Percentiles rank a stretch among this genome's conserved stretches.
phyloP scores from a whole-genome alignment of 2,329 filamentous ascomycete species.

The Pyricularia sp. region DNA sequence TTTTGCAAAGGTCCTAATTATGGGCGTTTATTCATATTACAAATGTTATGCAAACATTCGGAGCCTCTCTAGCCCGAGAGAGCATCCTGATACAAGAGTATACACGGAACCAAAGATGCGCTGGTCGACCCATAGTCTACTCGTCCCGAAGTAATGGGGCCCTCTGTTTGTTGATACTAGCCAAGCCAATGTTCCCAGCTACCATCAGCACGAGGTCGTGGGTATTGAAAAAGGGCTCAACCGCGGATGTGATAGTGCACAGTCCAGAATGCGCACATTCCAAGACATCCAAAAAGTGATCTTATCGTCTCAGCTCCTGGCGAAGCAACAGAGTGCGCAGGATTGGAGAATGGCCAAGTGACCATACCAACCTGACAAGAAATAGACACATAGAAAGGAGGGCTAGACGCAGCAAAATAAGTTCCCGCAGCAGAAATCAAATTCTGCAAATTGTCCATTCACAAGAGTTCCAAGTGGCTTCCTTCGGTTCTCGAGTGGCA shows the following conservation, averaged over 20 bases:
- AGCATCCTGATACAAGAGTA: not conserved
- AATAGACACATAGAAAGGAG: not conserved
- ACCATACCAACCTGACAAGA: not conserved
- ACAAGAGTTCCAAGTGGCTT: not conserved
- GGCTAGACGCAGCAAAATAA: not conserved
- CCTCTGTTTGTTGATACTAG: not conserved
- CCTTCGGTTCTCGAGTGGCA: not conserved
- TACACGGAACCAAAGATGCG: not conserved
- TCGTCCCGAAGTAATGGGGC: not conserved
- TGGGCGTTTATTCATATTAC: not conserved
- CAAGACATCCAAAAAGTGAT: too few relatives aligned
- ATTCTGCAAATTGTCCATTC: not conserved
- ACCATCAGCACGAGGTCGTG: not conserved
- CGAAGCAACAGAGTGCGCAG: too few relatives aligned
- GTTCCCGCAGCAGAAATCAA: not conserved
- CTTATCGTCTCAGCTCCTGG: too few relatives aligned
- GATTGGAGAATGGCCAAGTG: not conserved
- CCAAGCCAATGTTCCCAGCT: not conserved
- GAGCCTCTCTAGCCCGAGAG: not conserved
- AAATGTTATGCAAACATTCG: not conserved
- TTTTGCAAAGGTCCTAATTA: not conserved
- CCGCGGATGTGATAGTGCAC: too few relatives aligned
- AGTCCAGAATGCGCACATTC: too few relatives aligned
- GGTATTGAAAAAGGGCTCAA: too few relatives aligned
- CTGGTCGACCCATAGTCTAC: not conserved